These are phyloP conservation scores for Melanomma pulvis-pyrius DNA, from an alignment of 495 filamentous ascomycete genomes.

Conservation along the genomic window DNA sequence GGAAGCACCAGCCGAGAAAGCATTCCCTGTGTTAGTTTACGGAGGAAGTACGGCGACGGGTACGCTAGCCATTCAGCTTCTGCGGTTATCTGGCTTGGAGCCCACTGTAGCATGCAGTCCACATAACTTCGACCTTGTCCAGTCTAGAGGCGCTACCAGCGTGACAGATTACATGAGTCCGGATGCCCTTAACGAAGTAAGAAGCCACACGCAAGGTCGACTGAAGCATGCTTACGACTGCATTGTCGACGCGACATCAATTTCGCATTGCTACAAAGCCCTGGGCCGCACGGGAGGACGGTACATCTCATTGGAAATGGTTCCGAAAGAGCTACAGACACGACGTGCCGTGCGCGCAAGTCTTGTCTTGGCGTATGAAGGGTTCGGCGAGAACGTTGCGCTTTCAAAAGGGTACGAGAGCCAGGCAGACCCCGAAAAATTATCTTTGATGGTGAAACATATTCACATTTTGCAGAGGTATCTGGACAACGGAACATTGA, in stretches of 20 bases:
- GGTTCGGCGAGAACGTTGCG: not conserved
- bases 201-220: not conserved
- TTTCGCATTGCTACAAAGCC: not conserved
- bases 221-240: not conserved
- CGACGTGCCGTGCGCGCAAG: not conserved
- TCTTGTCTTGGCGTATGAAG: not conserved
- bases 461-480: not conserved
- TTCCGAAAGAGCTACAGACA: not conserved
- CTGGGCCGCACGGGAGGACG: not conserved
- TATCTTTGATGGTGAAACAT: not conserved
- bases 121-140: not conserved
- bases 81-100: not conserved
- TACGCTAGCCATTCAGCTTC: not conserved
- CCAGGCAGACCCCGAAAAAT: not conserved
- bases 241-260: not conserved
- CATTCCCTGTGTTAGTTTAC: not conserved
- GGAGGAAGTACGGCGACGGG: not conserved
- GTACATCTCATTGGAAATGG: not conserved
- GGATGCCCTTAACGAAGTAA: not conserved
- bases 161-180: not conserved
- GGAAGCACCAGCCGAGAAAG: not conserved
- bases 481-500: not conserved
- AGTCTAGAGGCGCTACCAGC: not conserved
- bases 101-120: not conserved
- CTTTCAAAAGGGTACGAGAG: not conserved